Conservation (phyloP, 805 yeast species). For the Nakazawaea sp. region DNA sequence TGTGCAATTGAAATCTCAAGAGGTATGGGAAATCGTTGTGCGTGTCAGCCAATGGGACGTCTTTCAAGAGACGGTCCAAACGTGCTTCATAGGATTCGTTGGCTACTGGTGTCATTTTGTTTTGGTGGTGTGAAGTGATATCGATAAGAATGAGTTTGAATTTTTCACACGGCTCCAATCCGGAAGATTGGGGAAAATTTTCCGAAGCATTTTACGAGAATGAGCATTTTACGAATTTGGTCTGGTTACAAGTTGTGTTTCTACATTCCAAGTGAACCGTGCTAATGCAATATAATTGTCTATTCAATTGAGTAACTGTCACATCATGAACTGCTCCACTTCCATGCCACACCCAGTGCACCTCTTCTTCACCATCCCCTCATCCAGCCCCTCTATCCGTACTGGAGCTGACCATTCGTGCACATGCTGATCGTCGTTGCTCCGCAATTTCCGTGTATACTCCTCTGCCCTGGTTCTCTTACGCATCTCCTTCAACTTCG, state of each 20-base stretch:
- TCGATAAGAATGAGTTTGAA: too few species aligned
- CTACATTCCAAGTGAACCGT: neutral
- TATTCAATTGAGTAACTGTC: too few species aligned
- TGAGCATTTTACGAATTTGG: too few species aligned
- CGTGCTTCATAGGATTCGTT: conserved; percentile 6
- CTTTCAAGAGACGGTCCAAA: conserved; percentile 4
- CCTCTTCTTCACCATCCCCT: conserved; percentile 42
- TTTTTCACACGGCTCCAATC: too few species aligned
- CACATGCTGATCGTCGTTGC: conserved; percentile 52
- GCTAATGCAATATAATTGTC: neutral
- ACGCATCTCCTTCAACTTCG: conserved; percentile 81
- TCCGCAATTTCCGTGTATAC: conserved; percentile 62
- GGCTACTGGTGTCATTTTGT: neutral
- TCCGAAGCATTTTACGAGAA: too few species aligned
- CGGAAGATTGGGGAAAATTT: too few species aligned
- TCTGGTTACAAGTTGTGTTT: too few species aligned
- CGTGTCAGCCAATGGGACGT: conserved; percentile 36
- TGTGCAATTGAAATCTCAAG: conserved; percentile 36
- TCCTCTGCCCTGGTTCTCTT: conserved; percentile 90
- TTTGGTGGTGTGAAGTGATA: too few species aligned
- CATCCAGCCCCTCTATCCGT: conserved; percentile 28
- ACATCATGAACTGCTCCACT: conserved; percentile 63
- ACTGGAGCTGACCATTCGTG: conserved; percentile 69
- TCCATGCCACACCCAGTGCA: conserved; percentile 82
- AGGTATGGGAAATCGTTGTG: conserved; percentile 49